phyloP scores from a whole-genome alignment of 257 asterid species.

The Jacaranda copaia region DNA sequence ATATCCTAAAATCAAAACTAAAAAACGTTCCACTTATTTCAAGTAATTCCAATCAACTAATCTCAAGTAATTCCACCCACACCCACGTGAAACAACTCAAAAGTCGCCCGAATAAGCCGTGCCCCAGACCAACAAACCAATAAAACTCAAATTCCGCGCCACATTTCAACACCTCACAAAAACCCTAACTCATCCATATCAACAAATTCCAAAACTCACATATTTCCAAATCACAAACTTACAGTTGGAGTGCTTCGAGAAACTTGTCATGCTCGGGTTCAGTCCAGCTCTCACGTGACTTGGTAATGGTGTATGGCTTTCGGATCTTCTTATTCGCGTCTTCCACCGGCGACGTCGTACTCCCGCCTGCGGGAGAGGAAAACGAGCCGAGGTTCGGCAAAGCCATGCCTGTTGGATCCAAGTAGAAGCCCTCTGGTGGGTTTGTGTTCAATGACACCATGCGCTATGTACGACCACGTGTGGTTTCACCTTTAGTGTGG shows the following conservation, averaged over 20 bases:
- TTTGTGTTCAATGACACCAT: constrained; percentile 59
- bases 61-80: constrained; percentile 21
- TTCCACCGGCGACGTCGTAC: constrained; percentile 52
- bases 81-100: neutral
- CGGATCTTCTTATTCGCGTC: constrained; percentile 78
- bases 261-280: constrained; percentile 98
- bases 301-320: constrained; percentile 87
- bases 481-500: constrained; percentile 34
- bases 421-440: constrained; percentile 56
- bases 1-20: neutral
- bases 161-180: constrained; percentile 31
- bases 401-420: constrained; percentile 73
- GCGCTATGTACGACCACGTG: constrained; percentile 39
- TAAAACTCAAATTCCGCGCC: neutral
- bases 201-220: constrained; percentile 16
- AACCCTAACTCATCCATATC: constrained; percentile 49
- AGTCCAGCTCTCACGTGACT: constrained; percentile 96
- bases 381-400: constrained; percentile 68
- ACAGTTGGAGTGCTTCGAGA: constrained; percentile 93
- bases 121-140: neutral
- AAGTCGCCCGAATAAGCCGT: neutral
- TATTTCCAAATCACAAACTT: constrained; percentile 43
- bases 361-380: constrained; percentile 52
- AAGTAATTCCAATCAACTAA: constrained; percentile 20
- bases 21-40: constrained; percentile 16